A percentile compares a stretch with the other conserved stretches of the same genome.
Evolutionary conservation across 768 basidiomycete genomes (phyloP).

Genomic region (Lactarius indigo): DNA sequence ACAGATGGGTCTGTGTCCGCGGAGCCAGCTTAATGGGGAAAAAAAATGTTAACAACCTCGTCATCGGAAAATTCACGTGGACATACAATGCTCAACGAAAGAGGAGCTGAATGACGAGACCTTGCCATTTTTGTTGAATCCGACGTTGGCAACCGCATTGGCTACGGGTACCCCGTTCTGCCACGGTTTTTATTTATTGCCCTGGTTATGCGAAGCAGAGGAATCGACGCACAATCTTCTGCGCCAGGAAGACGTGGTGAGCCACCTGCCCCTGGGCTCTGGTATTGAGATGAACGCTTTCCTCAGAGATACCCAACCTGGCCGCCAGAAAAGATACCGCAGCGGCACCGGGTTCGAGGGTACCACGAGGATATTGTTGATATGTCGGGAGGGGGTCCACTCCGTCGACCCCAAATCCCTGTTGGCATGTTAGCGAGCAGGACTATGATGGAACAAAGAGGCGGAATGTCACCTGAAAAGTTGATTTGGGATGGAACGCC

Average conservation of each 20-base stretch:
- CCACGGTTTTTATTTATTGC: neutral
- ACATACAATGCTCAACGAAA: conserved; percentile 42
- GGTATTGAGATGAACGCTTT: conserved; percentile 24
- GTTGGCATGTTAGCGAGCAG: neutral
- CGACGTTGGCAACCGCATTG: conserved; percentile 46
- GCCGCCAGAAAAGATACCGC: conserved; percentile 28
- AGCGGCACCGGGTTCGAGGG: conserved; percentile 26
- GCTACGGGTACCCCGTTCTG: conserved; percentile 36
- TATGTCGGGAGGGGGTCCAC: conserved; percentile 27
- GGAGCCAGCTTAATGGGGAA: conserved; percentile 12
- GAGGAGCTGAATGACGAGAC: conserved; percentile 45
- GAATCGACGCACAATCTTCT: conserved; percentile 25
- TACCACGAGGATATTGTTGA: conserved; percentile 15
- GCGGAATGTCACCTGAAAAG: conserved; percentile 28
- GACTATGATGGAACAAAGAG: neutral
- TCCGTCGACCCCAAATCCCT: conserved; percentile 30
- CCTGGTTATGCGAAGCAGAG: neutral
- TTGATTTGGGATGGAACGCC: conserved; percentile 31
- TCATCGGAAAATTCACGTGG: neutral
- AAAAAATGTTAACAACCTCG: neutral
- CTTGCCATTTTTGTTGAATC: conserved; percentile 40
- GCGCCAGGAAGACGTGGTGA: conserved; percentile 27
- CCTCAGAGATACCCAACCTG: conserved; percentile 24
- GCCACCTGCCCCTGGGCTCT: conserved; percentile 22
- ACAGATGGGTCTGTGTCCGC: conserved; percentile 38